Conservation (phyloP, 2,329 filamentous ascomycete genomes). For the Venturia nashicola region DNA sequence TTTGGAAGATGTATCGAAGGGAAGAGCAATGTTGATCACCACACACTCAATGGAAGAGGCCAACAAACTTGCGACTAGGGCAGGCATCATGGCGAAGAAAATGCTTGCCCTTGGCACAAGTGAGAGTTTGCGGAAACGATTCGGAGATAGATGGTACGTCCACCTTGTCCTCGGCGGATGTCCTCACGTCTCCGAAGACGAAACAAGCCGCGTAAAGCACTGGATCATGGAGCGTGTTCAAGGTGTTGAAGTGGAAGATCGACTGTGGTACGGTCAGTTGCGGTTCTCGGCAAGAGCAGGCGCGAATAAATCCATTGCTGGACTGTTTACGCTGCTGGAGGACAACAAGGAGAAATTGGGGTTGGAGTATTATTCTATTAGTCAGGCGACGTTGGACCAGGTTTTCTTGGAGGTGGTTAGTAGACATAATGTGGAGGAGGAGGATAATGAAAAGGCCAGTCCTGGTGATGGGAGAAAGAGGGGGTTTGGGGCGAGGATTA, state of each 20-base stretch:
- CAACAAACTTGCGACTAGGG: conserved; percentile 70
- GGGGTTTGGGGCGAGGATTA: not conserved
- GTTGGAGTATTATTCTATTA: conserved; percentile 77
- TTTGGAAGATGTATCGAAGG: conserved; percentile 57
- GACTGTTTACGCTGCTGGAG: conserved; percentile 62
- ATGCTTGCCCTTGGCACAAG: conserved; percentile 79
- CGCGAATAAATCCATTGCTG: conserved; percentile 42
- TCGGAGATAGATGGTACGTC: conserved; percentile 69
- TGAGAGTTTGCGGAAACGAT: conserved; percentile 57
- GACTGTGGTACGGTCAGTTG: conserved; percentile 74
- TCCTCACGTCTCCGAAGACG: conserved; percentile 56
- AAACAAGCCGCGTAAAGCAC: conserved; percentile 51
- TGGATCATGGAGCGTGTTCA: conserved; percentile 56
- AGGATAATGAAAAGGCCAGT: conserved; percentile 26
- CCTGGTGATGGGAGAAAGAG: not conserved
- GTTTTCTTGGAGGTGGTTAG: conserved; percentile 81
- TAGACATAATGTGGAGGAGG: conserved; percentile 66
- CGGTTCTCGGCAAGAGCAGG: conserved; percentile 58
- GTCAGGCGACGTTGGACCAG: conserved; percentile 77
- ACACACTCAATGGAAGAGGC: conserved; percentile 96
- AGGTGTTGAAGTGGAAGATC: conserved; percentile 55
- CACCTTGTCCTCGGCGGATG: conserved; percentile 68
- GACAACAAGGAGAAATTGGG: conserved; percentile 55
- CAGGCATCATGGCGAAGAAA: conserved; percentile 71
- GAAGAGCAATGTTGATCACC: conserved; percentile 74